Evolutionary conservation across 163 green algal genomes (phyloP).

Genomic region (Botryococcus braunii): DNA sequence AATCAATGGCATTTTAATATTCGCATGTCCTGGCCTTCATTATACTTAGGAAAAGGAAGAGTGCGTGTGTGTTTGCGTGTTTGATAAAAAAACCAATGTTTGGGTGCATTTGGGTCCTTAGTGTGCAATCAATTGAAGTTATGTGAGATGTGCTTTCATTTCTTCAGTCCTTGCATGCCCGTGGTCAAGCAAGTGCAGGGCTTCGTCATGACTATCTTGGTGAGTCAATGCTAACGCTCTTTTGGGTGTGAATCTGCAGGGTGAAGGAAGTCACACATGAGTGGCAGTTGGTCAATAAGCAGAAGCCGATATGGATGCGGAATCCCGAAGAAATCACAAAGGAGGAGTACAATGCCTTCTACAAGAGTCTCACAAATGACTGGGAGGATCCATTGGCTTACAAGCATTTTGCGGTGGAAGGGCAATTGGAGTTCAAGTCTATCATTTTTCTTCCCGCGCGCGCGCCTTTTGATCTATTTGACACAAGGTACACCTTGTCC

Average conservation of each 20-base stretch:
- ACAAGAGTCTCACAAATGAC: constrained; percentile 98
- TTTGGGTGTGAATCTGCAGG: no score
- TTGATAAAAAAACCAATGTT: no score
- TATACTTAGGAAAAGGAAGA: no score
- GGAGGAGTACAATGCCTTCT: constrained; percentile 92
- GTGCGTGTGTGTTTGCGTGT: no score
- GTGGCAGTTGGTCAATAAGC: constrained; percentile 82
- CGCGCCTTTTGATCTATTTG: constrained; percentile 75
- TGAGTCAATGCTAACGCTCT: constrained; percentile 7
- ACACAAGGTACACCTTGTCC: constrained; percentile 60
- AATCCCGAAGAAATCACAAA: constrained; percentile 92
- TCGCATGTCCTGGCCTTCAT: no score
- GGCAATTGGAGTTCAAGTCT: constrained; percentile 99
- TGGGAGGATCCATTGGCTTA: constrained; percentile 95
- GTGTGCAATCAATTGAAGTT: no score
- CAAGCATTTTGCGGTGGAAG: constrained; percentile 98
- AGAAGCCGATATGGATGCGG: constrained; percentile 96
- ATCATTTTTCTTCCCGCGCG: constrained; percentile 84
- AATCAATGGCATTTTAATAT: no score
- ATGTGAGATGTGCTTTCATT: constrained; percentile 1
- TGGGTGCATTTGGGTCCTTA: no score
- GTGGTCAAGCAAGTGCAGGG: no score
- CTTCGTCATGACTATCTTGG: no score
- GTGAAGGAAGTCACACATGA: constrained; percentile 76
- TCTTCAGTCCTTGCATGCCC: no score